Evolutionary conservation across 2,329 filamentous ascomycete species (phyloP), one percentile per base, ranked within the genome.

Genomic region (Colletotrichum sp.): DNA sequence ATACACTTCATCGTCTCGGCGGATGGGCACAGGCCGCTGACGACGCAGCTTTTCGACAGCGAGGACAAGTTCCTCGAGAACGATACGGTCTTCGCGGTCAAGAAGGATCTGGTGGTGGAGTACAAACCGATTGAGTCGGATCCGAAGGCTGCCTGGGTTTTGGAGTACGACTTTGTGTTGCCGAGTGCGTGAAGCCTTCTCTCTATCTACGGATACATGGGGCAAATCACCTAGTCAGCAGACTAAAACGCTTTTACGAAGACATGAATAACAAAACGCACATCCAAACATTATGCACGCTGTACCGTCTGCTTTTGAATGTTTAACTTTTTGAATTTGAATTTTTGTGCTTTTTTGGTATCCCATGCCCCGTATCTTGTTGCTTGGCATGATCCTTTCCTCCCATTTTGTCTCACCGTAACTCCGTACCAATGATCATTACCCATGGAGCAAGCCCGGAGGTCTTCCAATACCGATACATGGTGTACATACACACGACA

Each of bases 1-100:
- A 81, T 83, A 18, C 83, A 84, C 74, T 78, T 84, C 52, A 83
- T 84, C 78, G 78, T 76, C 64, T 87, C 88, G 7, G 86, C 87
- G 30, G 87, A 87, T 5, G 89, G 88, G 16, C 92, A 92, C 85
- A 92, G 91, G 77, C 88, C 92, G 3, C 87, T 93, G 39, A 91
- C 90, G 2, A 93, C 92, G 1, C 92, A 94, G 80, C 90, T 94
- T 71, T 94, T 93, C 80, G 91, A 93, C 80, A 85, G 87, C 70
- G 84, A 87, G 67, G 88, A 90, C 82, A 86, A 89, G 72, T 91
- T 93, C 78, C 84, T 93, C 36, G 72, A 76, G 18, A 80, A 81
- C 68, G 83, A 85, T 63, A 78, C 81, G 4, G 84, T 84, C 6
- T 85, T 83, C 63, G 84, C 83, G 5, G 83, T 84, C n/a, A 84